Evolutionary conservation across 352 stramenopile species (phyloP).

Genomic region (Phytophthora cajani): DNA sequence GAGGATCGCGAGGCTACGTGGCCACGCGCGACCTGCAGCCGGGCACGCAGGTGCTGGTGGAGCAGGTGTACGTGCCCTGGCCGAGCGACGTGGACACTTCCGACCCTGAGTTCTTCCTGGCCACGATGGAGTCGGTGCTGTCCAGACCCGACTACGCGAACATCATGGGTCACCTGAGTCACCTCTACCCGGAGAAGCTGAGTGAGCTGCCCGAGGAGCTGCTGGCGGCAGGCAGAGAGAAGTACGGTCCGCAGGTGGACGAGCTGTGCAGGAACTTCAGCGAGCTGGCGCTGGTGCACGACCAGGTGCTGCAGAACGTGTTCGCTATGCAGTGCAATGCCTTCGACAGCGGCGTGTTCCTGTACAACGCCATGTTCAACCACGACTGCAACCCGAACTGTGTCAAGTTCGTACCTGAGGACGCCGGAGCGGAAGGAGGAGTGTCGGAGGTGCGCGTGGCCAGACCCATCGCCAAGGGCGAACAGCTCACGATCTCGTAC

Average conservation of each 20-base stretch:
- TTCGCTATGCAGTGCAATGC: conserved; percentile 95
- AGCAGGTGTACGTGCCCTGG: conserved; percentile 93
- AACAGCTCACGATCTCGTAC: conserved; percentile 94
- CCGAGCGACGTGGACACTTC: conserved; percentile 82
- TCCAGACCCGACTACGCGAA: conserved; percentile 64
- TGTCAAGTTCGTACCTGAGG: conserved; percentile 91
- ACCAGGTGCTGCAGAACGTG: conserved; percentile 89
- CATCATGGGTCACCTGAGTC: conserved; percentile 80
- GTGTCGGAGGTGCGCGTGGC: conserved; percentile 94
- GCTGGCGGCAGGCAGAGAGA: conserved; percentile 53
- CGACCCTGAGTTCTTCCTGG: conserved; percentile 84
- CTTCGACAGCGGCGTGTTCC: conserved; percentile 93
- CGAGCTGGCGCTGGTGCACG: conserved; percentile 51
- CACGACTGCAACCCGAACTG: conserved; percentile 95
- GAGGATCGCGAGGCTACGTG: conserved; percentile 91
- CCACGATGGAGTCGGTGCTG: conserved; percentile 89
- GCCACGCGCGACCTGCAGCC: conserved; percentile 77
- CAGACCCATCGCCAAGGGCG: conserved; percentile 80
- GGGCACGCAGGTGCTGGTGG: conserved; percentile 91
- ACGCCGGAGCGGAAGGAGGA: conserved; percentile 38
- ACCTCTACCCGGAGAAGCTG: conserved; percentile 88
- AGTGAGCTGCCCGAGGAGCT: conserved; percentile 65
- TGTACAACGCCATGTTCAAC: conserved; percentile 96
- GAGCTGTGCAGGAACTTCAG: conserved; percentile 60
- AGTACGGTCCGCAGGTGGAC: conserved; percentile 66